Evolutionary conservation across 164 flowering plant genomes (phyloP).

Genomic region (Euptelea pleiosperma): DNA sequence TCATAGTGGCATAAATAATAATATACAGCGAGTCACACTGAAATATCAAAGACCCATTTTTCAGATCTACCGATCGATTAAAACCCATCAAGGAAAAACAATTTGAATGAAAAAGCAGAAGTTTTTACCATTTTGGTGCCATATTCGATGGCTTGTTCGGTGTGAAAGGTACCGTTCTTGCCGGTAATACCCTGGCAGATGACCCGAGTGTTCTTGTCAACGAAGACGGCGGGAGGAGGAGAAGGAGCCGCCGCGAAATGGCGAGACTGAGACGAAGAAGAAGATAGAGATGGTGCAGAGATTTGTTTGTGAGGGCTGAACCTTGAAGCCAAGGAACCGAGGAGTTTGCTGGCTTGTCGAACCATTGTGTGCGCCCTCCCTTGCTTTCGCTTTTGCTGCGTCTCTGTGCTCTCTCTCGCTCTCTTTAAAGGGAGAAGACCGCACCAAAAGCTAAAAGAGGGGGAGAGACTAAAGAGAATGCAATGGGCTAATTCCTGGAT

Average conservation of each 20-base stretch:
- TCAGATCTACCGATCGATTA: not conserved
- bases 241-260: constrained; percentile 51
- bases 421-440: no score
- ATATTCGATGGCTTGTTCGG: constrained; percentile 93
- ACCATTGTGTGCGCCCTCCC: constrained; percentile 18
- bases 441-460: no score
- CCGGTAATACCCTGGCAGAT: constrained; percentile 96
- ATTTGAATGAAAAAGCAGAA: not conserved
- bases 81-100: constrained; percentile 1
- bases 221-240: constrained; percentile 77
- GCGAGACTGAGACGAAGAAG: constrained; percentile 29
- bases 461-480: no score
- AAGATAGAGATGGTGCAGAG: constrained; percentile 3
- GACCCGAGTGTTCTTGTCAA: constrained; percentile 84
- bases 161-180: constrained; percentile 87
- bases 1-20: not conserved
- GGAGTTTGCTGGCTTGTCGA: constrained; percentile 27
- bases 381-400: not conserved
- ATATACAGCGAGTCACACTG: not conserved
- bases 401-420: not conserved
- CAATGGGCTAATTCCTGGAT: no score
- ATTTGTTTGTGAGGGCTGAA: constrained; percentile 12
- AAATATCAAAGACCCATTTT: not conserved
- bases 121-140: constrained; percentile 81
- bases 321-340: constrained; percentile 17